Percentiles rank a stretch among this genome's conserved stretches.
These are phyloP conservation scores for Aspergillus carbonarius DNA, from an alignment of 2,329 filamentous ascomycete genomes.

Conservation along the genomic window DNA sequence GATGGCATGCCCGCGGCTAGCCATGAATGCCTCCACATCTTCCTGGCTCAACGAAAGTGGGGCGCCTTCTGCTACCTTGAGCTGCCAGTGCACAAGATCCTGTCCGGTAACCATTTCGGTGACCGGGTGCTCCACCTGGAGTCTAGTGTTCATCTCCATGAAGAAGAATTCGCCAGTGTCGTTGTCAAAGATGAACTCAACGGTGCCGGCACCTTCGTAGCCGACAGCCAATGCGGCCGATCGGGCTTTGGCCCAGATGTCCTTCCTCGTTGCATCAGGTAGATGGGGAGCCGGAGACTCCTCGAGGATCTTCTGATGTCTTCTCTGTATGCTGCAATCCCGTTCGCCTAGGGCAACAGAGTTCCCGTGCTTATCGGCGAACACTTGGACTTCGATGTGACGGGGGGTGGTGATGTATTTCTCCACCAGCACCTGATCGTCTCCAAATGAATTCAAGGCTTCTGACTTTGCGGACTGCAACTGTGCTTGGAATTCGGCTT, in stretches of 20 bases:
- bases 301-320: constrained; percentile 67
- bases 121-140: constrained; percentile 97
- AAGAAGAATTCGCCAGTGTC: constrained; percentile 66
- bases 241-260: constrained; percentile 65
- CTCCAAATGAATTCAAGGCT: constrained; percentile 63
- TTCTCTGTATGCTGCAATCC: constrained; percentile 65
- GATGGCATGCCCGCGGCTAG: constrained; percentile 77
- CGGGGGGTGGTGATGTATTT: constrained; percentile 67
- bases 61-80: constrained; percentile 76
- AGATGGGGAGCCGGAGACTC: constrained; percentile 65
- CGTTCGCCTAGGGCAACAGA: constrained; percentile 64
- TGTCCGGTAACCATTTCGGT: constrained; percentile 76
- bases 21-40: constrained; percentile 68
- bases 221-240: constrained; percentile 63
- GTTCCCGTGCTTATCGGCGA: constrained; percentile 65
- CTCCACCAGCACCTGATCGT: constrained; percentile 66
- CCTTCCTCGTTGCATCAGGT: constrained; percentile 58
- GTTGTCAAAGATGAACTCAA: constrained; percentile 70
- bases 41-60: constrained; percentile 64
- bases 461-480: constrained; percentile 64
- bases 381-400: constrained; percentile 67
- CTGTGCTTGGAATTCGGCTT: constrained; percentile 60
- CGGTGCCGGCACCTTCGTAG: constrained; percentile 66
- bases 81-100: constrained; percentile 92
- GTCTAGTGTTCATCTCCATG: constrained; percentile 74